A percentile compares a stretch with the other conserved stretches of the same genome.
phyloP scores from a whole-genome alignment of 2,329 filamentous ascomycete species.

The Penicillium sp. region DNA sequence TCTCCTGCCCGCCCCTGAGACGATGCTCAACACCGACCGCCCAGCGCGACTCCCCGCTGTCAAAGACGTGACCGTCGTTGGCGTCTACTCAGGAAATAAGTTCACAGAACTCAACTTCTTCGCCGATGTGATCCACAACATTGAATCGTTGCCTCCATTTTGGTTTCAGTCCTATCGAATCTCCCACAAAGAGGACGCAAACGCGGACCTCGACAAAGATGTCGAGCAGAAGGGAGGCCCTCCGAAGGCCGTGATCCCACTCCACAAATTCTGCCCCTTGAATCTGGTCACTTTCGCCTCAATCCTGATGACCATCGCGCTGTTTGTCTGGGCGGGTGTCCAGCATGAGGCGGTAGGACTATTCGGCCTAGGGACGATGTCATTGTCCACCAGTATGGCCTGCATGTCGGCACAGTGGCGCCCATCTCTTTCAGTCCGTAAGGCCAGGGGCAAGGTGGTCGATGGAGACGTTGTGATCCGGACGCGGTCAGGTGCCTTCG shows the following conservation, averaged over 20 bases:
- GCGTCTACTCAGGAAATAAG: slow-evolving; percentile 58
- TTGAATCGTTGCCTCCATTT: slow-evolving; percentile 7
- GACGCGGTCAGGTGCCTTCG: slow-evolving; percentile 61
- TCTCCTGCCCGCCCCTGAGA: slow-evolving; percentile 63
- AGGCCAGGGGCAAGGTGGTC: slow-evolving; percentile 52
- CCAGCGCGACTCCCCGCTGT: slow-evolving; percentile 58
- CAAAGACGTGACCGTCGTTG: slow-evolving; percentile 54
- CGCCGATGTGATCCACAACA: slow-evolving; percentile 60
- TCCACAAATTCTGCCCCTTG: slow-evolving; percentile 53
- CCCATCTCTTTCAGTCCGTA: slow-evolving; percentile 56
- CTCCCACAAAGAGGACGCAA: neutral
- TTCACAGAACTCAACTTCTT: slow-evolving; percentile 63
- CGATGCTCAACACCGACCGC: slow-evolving; percentile 58
- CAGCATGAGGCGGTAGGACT: slow-evolving; percentile 55
- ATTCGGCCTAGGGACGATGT: slow-evolving; percentile 55
- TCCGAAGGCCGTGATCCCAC: slow-evolving; percentile 3
- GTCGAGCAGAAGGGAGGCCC: neutral
- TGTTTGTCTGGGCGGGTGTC: slow-evolving; percentile 24
- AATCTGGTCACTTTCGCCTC: slow-evolving; percentile 57
- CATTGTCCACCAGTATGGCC: slow-evolving; percentile 55
- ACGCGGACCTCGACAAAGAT: too few relatives aligned
- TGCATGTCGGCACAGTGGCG: slow-evolving; percentile 62
- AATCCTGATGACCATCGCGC: slow-evolving; percentile 34
- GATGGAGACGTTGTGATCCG: slow-evolving; percentile 62
- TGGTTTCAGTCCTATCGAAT: slow-evolving; percentile 14